Conservation (phyloP, 495 filamentous ascomycete genomes). For the Chaetomium fimeti region DNA sequence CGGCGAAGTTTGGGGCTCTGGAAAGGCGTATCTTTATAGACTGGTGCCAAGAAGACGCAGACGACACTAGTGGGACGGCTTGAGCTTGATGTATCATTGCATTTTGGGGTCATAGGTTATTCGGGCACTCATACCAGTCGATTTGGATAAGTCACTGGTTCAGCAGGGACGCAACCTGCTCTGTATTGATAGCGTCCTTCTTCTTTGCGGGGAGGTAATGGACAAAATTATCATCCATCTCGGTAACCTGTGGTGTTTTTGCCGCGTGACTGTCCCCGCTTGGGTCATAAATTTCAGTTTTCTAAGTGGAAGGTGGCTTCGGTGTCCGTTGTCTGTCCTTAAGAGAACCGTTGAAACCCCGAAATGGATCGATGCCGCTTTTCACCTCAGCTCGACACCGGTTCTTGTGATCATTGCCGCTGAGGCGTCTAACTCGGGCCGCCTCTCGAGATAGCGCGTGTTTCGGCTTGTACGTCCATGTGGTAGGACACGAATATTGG, state of each 20-base stretch:
- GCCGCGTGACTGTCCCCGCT: neutral
- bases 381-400: no score
- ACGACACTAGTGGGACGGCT: neutral
- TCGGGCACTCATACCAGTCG: conserved; percentile 16
- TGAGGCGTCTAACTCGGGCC: no score
- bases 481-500: no score
- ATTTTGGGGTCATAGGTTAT: conserved; percentile 14
- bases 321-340: neutral
- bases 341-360: no score
- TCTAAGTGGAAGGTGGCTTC: neutral
- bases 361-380: no score
- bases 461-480: no score
- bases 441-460: no score
- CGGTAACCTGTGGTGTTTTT: neutral
- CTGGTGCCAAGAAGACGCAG: conserved; percentile 10
- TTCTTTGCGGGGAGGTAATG: conserved; percentile 15
- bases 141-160: conserved; percentile 23
- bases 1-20: conserved; percentile 19
- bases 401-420: no score
- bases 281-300: neutral
- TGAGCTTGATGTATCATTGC: conserved; percentile 22
- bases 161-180: conserved; percentile 14
- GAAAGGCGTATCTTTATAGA: conserved; percentile 22
- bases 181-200: conserved; percentile 35
- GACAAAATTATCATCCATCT: neutral